Percentiles rank a stretch among this genome's conserved stretches.
These are phyloP conservation scores for Cyberlindnera nakhonratchasimensis DNA, from an alignment of 805 yeast genomes.

Conservation along the genomic window DNA sequence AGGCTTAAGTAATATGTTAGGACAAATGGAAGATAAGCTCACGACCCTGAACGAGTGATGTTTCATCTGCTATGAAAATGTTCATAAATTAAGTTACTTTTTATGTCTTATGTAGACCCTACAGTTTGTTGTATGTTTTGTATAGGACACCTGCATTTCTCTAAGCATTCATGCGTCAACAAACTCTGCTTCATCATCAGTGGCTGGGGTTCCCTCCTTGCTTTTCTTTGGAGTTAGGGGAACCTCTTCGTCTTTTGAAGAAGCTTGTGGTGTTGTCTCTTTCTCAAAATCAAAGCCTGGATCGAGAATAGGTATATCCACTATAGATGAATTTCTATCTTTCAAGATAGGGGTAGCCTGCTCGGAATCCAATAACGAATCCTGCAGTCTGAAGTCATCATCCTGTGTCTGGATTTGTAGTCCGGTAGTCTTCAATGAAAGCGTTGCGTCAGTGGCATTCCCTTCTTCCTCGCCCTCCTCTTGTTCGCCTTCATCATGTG, in stretches of 20 bases:
- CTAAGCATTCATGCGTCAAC: constrained; percentile 16
- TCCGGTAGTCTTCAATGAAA: constrained; percentile 6
- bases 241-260: neutral
- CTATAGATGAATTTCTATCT: neutral
- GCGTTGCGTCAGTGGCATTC: constrained; percentile 3
- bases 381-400: constrained; percentile 17
- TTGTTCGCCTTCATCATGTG: constrained; percentile 15
- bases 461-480: constrained; percentile 8
- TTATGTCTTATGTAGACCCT: neutral
- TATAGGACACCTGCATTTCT: neutral
- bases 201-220: neutral
- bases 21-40: constrained; percentile 31
- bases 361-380: constrained; percentile 14
- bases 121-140: neutral
- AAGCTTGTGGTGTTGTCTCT: constrained; percentile 3
- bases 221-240: neutral
- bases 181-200: constrained; percentile 17
- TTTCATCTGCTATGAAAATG: neutral
- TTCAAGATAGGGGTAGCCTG: constrained; percentile 14
- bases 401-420: constrained; percentile 13
- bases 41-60: constrained; percentile 20
- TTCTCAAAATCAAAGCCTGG: constrained; percentile 15
- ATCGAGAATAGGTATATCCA: constrained; percentile 8
- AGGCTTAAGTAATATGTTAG: constrained; percentile 26
- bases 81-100: neutral